Conservation (phyloP, 2,329 filamentous ascomycete genomes). For the Microthyrium microscopicum region DNA sequence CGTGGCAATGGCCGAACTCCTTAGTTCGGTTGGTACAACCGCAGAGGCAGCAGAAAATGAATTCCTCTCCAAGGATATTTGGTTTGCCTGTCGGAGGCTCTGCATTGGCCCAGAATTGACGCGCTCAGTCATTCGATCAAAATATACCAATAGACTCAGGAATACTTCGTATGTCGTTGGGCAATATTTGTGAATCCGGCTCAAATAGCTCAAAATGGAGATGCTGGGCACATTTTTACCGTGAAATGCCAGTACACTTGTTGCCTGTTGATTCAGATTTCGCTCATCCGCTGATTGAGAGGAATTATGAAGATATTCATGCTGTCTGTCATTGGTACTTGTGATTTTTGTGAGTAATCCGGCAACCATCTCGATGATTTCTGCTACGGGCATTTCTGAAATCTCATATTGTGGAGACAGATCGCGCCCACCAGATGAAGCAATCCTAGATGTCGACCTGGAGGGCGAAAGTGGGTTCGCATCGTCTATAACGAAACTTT, state of each 20-base stretch:
- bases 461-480: conserved; percentile 34
- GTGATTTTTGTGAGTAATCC: conserved; percentile 94
- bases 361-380: conserved; percentile 98
- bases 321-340: conserved; percentile 85
- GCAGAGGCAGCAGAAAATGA: too few species aligned
- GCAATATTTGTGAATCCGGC: conserved; percentile 95
- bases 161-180: conserved; percentile 98
- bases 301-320: conserved; percentile 81
- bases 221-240: conserved; percentile 97
- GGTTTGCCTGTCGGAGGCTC: conserved; percentile 38
- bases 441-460: conserved; percentile 11
- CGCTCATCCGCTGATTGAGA: too few species aligned
- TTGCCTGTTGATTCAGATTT: conserved; percentile 47
- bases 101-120: conserved; percentile 70
- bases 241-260: conserved; percentile 79
- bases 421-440: conserved; percentile 29
- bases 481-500: conserved; percentile 71
- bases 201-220: conserved; percentile 88
- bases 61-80: conserved; percentile 24
- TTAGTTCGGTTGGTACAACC: too few species aligned
- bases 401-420: conserved; percentile 65
- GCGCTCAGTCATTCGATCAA: conserved; percentile 95
- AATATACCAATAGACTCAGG: conserved; percentile 85
- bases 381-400: conserved; percentile 88
- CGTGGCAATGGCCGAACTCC: conserved; percentile 13